These are phyloP conservation scores for Lipomyces spencermartinsiae DNA, from an alignment of 805 yeast species.

Conservation along the genomic window DNA sequence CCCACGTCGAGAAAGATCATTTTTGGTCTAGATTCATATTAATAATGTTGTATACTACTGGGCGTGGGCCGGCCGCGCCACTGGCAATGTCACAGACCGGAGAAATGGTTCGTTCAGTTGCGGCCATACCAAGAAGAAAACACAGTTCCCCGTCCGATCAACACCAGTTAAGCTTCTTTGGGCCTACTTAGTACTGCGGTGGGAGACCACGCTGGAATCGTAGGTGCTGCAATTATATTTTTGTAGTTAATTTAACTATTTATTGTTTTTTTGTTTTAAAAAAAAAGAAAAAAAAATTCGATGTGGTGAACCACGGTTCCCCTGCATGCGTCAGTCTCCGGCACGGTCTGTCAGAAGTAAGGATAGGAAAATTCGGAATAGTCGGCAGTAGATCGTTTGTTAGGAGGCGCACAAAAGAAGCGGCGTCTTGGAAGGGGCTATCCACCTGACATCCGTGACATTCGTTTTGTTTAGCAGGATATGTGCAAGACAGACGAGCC, in stretches of 20 bases:
- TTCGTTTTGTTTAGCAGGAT: too few species aligned
- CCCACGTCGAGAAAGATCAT: too few species aligned
- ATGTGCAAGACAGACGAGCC: too few species aligned
- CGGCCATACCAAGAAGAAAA: slow-evolving; percentile 4
- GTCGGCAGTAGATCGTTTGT: too few species aligned
- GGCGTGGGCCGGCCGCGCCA: too few species aligned
- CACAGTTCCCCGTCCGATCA: slow-evolving; percentile 6
- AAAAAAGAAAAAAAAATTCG: too few species aligned
- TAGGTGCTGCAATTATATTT: not conserved
- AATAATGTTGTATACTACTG: too few species aligned
- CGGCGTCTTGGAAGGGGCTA: not conserved
- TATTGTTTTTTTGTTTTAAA: not conserved
- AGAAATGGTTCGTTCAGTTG: not conserved
- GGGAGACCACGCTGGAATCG: slow-evolving; percentile 6
- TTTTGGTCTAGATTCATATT: too few species aligned
- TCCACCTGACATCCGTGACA: not conserved
- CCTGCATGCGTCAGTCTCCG: not conserved
- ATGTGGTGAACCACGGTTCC: not conserved
- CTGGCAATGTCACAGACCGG: not conserved
- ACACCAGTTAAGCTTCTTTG: not conserved
- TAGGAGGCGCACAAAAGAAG: not conserved
- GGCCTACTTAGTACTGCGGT: slow-evolving; percentile 5
- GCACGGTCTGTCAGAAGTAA: not conserved
- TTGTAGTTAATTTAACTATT: too few species aligned
- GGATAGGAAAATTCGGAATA: not conserved